phyloP scores from a whole-genome alignment of 148 eudicot genomes.

The Limonium bicolor region DNA sequence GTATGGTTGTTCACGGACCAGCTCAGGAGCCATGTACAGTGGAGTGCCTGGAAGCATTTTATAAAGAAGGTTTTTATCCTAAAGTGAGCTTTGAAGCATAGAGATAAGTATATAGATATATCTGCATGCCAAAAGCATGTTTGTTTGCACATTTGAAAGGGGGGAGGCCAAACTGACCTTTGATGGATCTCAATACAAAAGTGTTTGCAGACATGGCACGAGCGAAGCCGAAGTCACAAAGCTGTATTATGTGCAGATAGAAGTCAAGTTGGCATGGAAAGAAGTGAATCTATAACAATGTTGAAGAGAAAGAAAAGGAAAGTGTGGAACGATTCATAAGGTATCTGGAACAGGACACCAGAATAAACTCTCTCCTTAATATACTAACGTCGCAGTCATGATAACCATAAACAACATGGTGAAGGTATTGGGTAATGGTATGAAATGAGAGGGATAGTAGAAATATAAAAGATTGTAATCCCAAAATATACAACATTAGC shows the following conservation, averaged over 20 bases:
- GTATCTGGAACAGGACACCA: too few relatives aligned
- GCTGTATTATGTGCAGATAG: too few relatives aligned
- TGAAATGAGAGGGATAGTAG: background rate
- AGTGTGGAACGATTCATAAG: too few relatives aligned
- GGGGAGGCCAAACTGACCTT: constrained; percentile 49
- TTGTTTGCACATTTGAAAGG: too few relatives aligned
- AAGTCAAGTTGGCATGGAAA: background rate
- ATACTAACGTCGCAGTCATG: too few relatives aligned
- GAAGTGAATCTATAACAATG: background rate
- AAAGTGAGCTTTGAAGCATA: background rate
- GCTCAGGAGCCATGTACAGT: constrained; percentile 98
- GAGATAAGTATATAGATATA: constrained; percentile 2
- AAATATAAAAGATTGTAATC: background rate
- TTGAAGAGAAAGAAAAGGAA: background rate
- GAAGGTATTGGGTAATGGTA: too few relatives aligned
- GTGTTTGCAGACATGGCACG: constrained; percentile 99
- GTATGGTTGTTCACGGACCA: constrained; percentile 97
- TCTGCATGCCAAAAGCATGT: too few relatives aligned
- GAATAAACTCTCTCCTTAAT: too few relatives aligned
- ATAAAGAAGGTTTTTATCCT: background rate
- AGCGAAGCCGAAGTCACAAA: constrained; percentile 98
- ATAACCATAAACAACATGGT: too few relatives aligned
- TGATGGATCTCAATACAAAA: constrained; percentile 88
- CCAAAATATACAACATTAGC: too few relatives aligned
- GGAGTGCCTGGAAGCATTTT: constrained; percentile 61